These are phyloP conservation scores for Sphaerulina musiva DNA, from an alignment of 2,329 filamentous ascomycete genomes.

Conservation along the genomic window DNA sequence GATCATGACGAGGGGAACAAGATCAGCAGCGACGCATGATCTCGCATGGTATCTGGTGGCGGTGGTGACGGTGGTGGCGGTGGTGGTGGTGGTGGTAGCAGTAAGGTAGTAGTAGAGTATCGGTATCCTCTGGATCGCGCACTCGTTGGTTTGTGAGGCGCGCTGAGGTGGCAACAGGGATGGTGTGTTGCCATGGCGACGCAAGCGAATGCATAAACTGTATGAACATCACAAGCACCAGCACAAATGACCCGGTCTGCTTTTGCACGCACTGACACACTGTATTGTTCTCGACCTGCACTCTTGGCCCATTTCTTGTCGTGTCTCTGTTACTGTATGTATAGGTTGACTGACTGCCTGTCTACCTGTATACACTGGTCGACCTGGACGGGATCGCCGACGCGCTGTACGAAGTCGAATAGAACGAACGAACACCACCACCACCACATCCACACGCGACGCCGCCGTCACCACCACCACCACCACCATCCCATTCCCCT, in stretches of 20 bases:
- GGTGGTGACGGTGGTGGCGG: background rate
- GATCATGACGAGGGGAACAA: conserved; percentile 21
- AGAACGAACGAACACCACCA: too few species aligned
- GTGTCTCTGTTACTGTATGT: background rate
- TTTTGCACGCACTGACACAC: background rate
- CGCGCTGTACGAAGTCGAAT: too few species aligned
- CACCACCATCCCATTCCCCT: background rate
- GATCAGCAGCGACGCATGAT: background rate
- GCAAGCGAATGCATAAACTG: background rate
- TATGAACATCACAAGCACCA: background rate
- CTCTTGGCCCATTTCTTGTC: background rate
- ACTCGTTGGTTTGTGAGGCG: background rate
- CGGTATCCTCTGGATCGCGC: too few species aligned
- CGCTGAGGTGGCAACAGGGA: conserved; percentile 1
- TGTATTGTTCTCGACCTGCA: background rate
- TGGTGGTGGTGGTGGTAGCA: background rate
- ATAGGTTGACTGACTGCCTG: background rate
- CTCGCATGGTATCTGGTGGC: background rate
- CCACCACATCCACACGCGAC: background rate
- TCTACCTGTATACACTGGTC: background rate
- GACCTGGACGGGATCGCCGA: background rate
- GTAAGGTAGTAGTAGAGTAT: too few species aligned
- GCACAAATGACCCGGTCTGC: background rate
- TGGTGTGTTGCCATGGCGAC: conserved; percentile 6
- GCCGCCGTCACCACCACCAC: background rate